Base-by-base conservation (phyloP, 345 rosid species). In the Lagerstroemia speciosa region DNA sequence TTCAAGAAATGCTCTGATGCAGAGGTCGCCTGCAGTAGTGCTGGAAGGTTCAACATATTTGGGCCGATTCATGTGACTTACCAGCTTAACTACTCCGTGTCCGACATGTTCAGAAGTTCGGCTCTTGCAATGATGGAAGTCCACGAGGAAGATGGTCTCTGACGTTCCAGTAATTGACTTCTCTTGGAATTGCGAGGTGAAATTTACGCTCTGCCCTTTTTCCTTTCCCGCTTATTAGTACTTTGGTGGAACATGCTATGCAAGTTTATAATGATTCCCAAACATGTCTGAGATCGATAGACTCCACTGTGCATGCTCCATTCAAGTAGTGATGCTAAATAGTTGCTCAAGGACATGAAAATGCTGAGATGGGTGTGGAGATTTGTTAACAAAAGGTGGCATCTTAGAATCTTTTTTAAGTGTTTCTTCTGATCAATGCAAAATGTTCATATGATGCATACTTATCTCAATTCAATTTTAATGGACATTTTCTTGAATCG, bases 1-100 rank as follows among this genome's bases (percentile, higher is more conserved):
- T 91, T 80, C 63, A 89, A 76, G 87, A 86, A 75, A 66, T 78
- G 84, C 69, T 76, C 81, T 26, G 97, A 91, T 82, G 97, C 96
- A 5, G 82, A 89, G 78, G 82, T 85, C 78, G 96, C 97, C 67
- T 80, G 79, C 73, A 81, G 80, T 30, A 91, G 97, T 73, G 93
- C 91, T 32, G 78, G 86, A 50, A 89, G 78, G 78, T 86, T 87
- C 86, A 87, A 72, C 72, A 85, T 92, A 58, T 92, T 92, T 71
- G 92, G 93, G 70, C 58, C 80, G 10, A 71, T 70, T 27, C 76
- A 75, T 71, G 98, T 92, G 70, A 85, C 77, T 69, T 92, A 92
- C 74, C 90, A 85, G 80, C 93, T 92, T 66, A 89, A 83, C 81
- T 77, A 77, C 64, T 70, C 82, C 8, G 76, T 86, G 45, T 83